phyloP scores from a whole-genome alignment of 176 grass and related monocot genomes.

The Rhynchospora tenuis region DNA sequence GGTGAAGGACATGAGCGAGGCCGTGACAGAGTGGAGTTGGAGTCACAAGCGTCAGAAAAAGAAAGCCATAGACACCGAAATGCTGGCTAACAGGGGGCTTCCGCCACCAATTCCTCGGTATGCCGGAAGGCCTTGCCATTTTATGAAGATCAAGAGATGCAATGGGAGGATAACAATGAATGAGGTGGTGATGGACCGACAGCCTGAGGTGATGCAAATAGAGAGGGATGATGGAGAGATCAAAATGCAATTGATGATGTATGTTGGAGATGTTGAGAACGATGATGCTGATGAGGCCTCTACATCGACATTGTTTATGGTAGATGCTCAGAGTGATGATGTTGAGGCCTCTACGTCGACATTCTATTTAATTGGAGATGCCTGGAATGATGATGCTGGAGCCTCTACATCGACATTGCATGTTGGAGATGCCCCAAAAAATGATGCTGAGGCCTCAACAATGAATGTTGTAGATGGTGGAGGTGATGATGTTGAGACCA shows the following conservation, averaged over 20 bases:
- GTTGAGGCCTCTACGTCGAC: too few relatives aligned
- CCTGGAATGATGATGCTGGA: too few relatives aligned
- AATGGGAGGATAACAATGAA: conserved; percentile 44
- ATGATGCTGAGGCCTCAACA: too few relatives aligned
- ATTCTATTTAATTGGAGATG: too few relatives aligned
- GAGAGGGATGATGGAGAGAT: conserved; percentile 23
- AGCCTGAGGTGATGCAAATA: conserved; percentile 30
- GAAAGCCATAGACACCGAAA: not conserved
- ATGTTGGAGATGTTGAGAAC: conserved; percentile 28
- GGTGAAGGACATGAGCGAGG: not conserved
- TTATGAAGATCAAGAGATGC: conserved; percentile 30
- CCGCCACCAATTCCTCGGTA: not conserved
- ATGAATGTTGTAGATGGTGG: too few relatives aligned
- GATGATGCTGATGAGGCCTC: conserved; percentile 39
- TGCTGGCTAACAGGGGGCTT: not conserved
- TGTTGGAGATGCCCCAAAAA: too few relatives aligned
- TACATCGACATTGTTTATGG: conserved; percentile 12
- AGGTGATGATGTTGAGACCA: too few relatives aligned
- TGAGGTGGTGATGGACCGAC: conserved; percentile 35
- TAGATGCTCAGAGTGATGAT: too few relatives aligned
- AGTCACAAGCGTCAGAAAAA: not conserved
- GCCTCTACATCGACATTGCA: too few relatives aligned
- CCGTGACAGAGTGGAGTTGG: conserved; percentile 9
- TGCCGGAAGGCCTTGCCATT: not conserved
- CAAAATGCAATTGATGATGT: conserved; percentile 33